These are phyloP conservation scores for Zygoascus tannicola DNA, from an alignment of 805 yeast species.

Conservation along the genomic window DNA sequence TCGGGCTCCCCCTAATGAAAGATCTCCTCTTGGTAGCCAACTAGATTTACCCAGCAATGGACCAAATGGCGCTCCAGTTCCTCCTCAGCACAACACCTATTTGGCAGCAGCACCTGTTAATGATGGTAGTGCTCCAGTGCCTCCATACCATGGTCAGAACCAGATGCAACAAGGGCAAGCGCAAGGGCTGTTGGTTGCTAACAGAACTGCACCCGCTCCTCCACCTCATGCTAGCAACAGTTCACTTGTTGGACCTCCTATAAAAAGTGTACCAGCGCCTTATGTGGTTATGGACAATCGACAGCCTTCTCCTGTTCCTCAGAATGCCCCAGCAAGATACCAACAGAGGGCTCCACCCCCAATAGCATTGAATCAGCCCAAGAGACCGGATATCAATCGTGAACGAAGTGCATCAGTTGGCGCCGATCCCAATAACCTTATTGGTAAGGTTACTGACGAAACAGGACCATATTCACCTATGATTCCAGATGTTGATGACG, in stretches of 20 bases:
- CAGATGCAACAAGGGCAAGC: not conserved
- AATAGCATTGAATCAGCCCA: not conserved
- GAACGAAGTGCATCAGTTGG: conserved; percentile 29
- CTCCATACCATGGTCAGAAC: conserved; percentile 1
- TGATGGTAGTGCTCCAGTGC: conserved; percentile 1
- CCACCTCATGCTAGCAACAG: not conserved
- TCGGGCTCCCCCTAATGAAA: not conserved
- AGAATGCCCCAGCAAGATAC: conserved; percentile 3
- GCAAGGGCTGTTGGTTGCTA: too few relatives aligned
- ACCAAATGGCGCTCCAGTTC: not conserved
- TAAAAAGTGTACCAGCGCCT: not conserved
- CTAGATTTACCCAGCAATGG: too few relatives aligned
- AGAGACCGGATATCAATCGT: conserved; percentile 11
- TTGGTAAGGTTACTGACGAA: conserved; percentile 16
- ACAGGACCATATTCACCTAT: conserved; percentile 22
- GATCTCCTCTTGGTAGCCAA: not conserved
- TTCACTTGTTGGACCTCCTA: conserved; percentile 1
- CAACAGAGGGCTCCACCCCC: conserved; percentile 6
- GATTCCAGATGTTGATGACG: conserved; percentile 1
- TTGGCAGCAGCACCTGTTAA: not conserved
- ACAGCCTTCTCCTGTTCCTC: not conserved
- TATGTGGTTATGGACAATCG: not conserved
- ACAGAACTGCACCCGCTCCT: too few relatives aligned
- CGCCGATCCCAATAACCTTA: conserved; percentile 24
- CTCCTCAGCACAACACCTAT: not conserved